Evolutionary conservation across 2,329 filamentous ascomycete species (phyloP), one percentile per base, ranked within the genome.

Genomic region (Hawksworthiomyces lignivorus): DNA sequence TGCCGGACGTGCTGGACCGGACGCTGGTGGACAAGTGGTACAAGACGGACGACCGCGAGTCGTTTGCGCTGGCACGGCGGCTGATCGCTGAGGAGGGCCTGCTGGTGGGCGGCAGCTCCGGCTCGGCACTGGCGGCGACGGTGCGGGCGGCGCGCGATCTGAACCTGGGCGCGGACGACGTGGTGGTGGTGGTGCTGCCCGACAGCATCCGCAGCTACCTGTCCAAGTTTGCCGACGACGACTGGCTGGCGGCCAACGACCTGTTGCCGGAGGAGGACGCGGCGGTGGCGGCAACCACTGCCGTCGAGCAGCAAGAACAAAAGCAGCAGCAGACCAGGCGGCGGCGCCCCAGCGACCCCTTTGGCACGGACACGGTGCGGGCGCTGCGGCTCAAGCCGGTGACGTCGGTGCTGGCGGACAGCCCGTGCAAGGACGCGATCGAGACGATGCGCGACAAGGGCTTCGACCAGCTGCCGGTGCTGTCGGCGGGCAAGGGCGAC

Each of bases 401-500:
- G 45, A 94, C 88, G 20, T 94, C 89, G 8, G 77, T 98, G 41
- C 68, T 80, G 19, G 73, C 81, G 21, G 73, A 73, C 40, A 82
- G 82, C 24, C 64, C 77, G 3, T 94, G 89, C 65, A 76, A 85
- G 49, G 85, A 90, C 51, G 92, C 94, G 40, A 88, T 97, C 51
- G 92, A 98, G 68, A 89, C 86, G 48, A 97, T 98, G 92, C 87
- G 90, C 52, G 92, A 98, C 58, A 94, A 92, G 68, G 87, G 88
- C 48, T 98, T 96, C 61, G 94, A 98, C 59, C 94, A 98, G 66
- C 82, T 98, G 31, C 92, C 92, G 32, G 92, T 98, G 14, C 81
- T 94, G 8, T 73, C 80, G 1, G 67, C 80, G 15, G 75, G 75
- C 15, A 75, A 75, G 5, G 79, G 79, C 48, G 75, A 64, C 49